Base-by-base conservation (phyloP, 306 rosid species). In the Cyamopsis tetragonoloba region DNA sequence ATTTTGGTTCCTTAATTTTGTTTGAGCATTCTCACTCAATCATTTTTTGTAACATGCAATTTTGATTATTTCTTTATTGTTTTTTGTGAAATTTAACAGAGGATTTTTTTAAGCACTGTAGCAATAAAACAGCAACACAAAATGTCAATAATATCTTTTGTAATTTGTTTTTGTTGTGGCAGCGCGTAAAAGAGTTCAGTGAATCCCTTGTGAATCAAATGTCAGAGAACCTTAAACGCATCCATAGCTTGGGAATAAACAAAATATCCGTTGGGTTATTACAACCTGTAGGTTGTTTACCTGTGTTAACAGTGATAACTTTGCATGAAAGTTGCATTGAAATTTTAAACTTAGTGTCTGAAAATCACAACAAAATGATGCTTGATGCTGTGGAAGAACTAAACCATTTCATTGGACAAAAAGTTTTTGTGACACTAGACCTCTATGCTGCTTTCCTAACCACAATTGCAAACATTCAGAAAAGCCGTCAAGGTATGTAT, bases 201-300 rank as follows among this genome's bases (percentile, higher is more conserved):
- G 8, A 27, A 32, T 57, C 72, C 11, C 68, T 85, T 27, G 57
- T 83, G 3, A 41, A 76, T 12, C 91, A 85, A 72, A 17, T 77
- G 5, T 49, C 30, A 1, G 12, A 4, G 53, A 62, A 83, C 64
- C 13, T 88, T 3, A 59, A 35, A 72, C 68, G 85, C 5, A 79
- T 88, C 4, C 76, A 62, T 10, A 72, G 27, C 17, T 57, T 85
- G 18, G 84, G 84, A 26, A 19, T 71, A 66, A 46, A 34, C 22
- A 80, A 80, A 51, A 14, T 80, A 44, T 81, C 76, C 7, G 78
- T 88, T n/a, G 71, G 74, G 20, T 42, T 75, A 48, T 5, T 88
- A 27, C 66, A 24, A 27, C 91, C 95, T 5, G 1, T 83, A 30
- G 95, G 95, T 2, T 88, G 79, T 57, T 35, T 75, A 54, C 79